Evolutionary conservation across 1,139 yeast genomes (phyloP).

Genomic region (Blastobotrys proliferans): DNA sequence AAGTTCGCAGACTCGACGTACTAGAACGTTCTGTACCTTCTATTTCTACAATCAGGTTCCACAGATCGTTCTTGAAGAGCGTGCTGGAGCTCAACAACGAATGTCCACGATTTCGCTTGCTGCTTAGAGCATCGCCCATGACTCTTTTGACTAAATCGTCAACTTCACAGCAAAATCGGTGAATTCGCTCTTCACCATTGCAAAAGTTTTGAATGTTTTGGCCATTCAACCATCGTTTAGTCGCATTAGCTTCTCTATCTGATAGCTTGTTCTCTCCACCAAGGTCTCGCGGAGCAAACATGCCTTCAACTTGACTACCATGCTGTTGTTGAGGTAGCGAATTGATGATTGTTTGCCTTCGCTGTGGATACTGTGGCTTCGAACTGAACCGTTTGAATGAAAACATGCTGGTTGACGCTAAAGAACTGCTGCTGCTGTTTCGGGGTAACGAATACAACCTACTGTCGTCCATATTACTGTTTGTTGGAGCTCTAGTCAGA

Average conservation of each 20-base stretch:
- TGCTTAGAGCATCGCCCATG: conserved; percentile 31
- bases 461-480: conserved; percentile 1
- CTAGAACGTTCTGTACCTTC: conserved; percentile 26
- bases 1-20: conserved; percentile 18
- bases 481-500: conserved; percentile 19
- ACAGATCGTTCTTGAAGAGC: conserved; percentile 27
- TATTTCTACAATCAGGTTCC: conserved; percentile 28
- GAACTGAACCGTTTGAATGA: conserved; percentile 28
- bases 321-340: conserved; percentile 6
- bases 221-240: conserved; percentile 32
- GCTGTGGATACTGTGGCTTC: conserved; percentile 26
- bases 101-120: conserved; percentile 27
- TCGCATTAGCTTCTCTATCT: conserved; percentile 36
- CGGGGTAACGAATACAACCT: conserved; percentile 15
- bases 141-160: conserved; percentile 33
- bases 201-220: conserved; percentile 36
- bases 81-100: conserved; percentile 28
- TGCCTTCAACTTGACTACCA: conserved; percentile 24
- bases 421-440: conserved; percentile 23
- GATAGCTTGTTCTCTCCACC: conserved; percentile 33
- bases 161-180: conserved; percentile 36
- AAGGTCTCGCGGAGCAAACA: conserved; percentile 33
- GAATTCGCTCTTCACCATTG: conserved; percentile 36
- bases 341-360: conserved; percentile 28
- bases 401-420: conserved; percentile 24